Evolutionary conservation across 1,139 yeast species (phyloP).

Genomic region (Blastobotrys petasosporus): DNA sequence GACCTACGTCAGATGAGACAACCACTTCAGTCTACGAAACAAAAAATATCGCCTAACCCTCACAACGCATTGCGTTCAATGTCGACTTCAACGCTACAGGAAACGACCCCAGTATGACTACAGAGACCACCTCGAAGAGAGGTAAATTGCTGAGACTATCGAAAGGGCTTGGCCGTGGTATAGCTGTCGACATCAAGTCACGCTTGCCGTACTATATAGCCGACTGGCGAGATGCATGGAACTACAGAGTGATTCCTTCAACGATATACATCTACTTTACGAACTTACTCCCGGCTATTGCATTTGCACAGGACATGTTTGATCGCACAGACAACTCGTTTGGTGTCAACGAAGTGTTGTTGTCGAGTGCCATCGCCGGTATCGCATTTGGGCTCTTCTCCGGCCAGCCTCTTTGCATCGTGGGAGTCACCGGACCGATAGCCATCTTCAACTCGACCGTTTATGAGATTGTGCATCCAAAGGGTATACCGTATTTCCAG

Average conservation of each 20-base stretch:
- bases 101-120: not conserved
- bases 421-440: constrained; percentile 94
- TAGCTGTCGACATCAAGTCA: constrained; percentile 47
- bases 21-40: too few species aligned
- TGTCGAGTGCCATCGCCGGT: constrained; percentile 85
- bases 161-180: constrained; percentile 48
- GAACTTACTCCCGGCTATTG: constrained; percentile 84
- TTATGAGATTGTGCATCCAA: constrained; percentile 64
- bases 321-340: constrained; percentile 76
- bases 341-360: constrained; percentile 84
- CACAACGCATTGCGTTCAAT: not conserved
- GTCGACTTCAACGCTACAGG: not conserved
- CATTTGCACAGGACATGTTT: constrained; percentile 96
- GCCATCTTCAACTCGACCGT: constrained; percentile 89
- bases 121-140: not conserved
- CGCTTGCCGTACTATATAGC: constrained; percentile 63
- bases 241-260: constrained; percentile 86
- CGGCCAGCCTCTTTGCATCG: constrained; percentile 91
- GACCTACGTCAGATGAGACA: too few species aligned
- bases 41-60: not conserved
- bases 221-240: constrained; percentile 78
- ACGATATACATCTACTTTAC: constrained; percentile 81
- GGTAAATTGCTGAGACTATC: constrained; percentile 13
- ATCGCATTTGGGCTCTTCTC: constrained; percentile 76
- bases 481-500: constrained; percentile 69